Evolutionary conservation across 202 grass and related monocot species (phyloP).

Genomic region (Cymbopogon flexuosus): DNA sequence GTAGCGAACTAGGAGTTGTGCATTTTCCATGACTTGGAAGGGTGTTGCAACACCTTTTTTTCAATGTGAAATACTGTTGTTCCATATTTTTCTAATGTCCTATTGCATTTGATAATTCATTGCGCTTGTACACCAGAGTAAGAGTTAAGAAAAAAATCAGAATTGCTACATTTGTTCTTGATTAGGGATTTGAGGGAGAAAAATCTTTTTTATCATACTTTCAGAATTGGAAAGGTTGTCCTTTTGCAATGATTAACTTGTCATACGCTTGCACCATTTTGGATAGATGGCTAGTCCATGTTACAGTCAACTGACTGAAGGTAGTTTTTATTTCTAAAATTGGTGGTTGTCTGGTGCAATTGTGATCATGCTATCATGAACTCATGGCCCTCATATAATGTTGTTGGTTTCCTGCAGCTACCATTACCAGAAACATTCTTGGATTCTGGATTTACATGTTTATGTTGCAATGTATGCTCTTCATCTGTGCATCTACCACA

Average conservation of each 20-base stretch:
- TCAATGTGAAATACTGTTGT: not conserved
- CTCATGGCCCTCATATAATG: not conserved
- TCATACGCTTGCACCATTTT: not conserved
- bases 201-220: not conserved
- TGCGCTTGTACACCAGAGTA: not conserved
- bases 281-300: not conserved
- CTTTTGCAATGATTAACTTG: not conserved
- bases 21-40: not conserved
- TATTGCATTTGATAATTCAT: not conserved
- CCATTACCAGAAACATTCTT: not conserved
- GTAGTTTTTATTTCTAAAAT: constrained; percentile 3
- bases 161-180: not conserved
- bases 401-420: constrained; percentile 2
- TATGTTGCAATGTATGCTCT: not conserved
- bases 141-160: not conserved
- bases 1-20: not conserved
- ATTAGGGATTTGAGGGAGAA: not conserved
- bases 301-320: not conserved
- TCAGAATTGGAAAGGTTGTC: not conserved
- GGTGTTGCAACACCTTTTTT: not conserved
- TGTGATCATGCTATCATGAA: not conserved
- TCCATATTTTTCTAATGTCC: not conserved
- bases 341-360: not conserved
- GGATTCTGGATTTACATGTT: not conserved
- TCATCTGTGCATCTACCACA: not conserved